Evolutionary conservation across 495 filamentous ascomycete species (phyloP).

Genomic region (Lophiostoma macrostomum): DNA sequence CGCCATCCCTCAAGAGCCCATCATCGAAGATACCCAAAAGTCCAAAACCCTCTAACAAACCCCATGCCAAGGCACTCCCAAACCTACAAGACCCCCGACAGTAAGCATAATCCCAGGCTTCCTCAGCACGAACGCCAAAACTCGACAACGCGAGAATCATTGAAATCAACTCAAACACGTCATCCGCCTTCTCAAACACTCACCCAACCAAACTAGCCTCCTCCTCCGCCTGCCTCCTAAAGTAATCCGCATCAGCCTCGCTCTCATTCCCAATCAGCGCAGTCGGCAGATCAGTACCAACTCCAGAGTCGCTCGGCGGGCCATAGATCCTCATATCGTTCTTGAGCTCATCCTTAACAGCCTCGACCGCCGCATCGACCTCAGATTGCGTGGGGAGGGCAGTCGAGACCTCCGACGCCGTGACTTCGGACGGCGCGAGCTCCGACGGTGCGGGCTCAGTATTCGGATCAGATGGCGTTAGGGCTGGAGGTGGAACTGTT

Average conservation of each 20-base stretch:
- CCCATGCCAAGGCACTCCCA: too few species aligned
- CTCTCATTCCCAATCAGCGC: conserved; percentile 29
- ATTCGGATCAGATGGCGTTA: not conserved
- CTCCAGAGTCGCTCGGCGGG: conserved; percentile 40
- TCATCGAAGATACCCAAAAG: too few species aligned
- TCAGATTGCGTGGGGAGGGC: conserved; percentile 3
- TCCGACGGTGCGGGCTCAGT: conserved; percentile 4
- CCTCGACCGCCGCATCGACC: conserved; percentile 7
- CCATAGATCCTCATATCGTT: conserved; percentile 30
- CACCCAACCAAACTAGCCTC: conserved; percentile 29
- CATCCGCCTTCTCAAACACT: too few species aligned
- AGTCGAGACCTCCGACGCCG: not conserved
- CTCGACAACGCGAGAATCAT: not conserved
- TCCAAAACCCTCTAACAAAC: too few species aligned
- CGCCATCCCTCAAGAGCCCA: too few species aligned
- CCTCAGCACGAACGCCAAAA: too few species aligned
- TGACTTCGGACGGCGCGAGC: conserved; percentile 14
- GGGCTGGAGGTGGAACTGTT: not conserved
- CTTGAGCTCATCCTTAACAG: conserved; percentile 11
- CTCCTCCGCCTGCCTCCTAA: conserved; percentile 30
- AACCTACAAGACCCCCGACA: too few species aligned
- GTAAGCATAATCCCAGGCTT: too few species aligned
- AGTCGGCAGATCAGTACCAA: conserved; percentile 42
- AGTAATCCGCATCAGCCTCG: conserved; percentile 32
- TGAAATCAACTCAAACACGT: not conserved